phyloP scores from a whole-genome alignment of 345 rosid species.

The Aegle marmelos region DNA sequence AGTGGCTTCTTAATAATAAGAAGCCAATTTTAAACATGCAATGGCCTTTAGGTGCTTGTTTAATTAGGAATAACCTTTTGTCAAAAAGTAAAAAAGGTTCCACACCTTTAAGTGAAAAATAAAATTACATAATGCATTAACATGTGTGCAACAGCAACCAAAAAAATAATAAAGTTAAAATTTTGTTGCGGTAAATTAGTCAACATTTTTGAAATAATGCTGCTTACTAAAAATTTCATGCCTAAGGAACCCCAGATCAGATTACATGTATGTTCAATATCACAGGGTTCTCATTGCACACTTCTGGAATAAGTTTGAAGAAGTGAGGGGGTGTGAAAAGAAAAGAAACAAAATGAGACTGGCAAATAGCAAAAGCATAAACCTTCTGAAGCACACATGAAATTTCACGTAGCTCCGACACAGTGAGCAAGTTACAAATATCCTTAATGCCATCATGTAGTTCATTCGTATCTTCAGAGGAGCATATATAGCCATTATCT shows the following conservation, averaged over 20 bases:
- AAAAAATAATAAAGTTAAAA: background rate
- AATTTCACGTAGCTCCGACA: slow-evolving; percentile 74
- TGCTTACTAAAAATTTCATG: background rate
- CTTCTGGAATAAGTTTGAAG: background rate
- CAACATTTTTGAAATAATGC: background rate
- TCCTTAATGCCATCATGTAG: slow-evolving; percentile 43
- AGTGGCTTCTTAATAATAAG: background rate
- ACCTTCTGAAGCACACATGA: slow-evolving; percentile 53
- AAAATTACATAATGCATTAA: background rate
- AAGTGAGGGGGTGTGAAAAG: accelerated
- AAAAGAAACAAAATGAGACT: background rate
- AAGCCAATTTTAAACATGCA: background rate
- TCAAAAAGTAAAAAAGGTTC: background rate
- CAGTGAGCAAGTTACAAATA: slow-evolving; percentile 51
- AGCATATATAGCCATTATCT: slow-evolving; percentile 54
- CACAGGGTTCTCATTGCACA: background rate
- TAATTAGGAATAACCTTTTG: background rate
- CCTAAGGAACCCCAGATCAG: background rate
- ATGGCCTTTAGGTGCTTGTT: background rate
- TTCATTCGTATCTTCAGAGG: slow-evolving; percentile 38
- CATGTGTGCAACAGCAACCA: background rate
- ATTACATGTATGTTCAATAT: background rate
- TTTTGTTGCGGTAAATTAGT: too few relatives aligned
- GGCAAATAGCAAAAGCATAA: slow-evolving; percentile 11
- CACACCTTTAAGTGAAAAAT: background rate